Percentiles rank a stretch among this genome's conserved stretches.
These are phyloP conservation scores for Chaetomium fimeti DNA, from an alignment of 495 filamentous ascomycete genomes.

Conservation along the genomic window DNA sequence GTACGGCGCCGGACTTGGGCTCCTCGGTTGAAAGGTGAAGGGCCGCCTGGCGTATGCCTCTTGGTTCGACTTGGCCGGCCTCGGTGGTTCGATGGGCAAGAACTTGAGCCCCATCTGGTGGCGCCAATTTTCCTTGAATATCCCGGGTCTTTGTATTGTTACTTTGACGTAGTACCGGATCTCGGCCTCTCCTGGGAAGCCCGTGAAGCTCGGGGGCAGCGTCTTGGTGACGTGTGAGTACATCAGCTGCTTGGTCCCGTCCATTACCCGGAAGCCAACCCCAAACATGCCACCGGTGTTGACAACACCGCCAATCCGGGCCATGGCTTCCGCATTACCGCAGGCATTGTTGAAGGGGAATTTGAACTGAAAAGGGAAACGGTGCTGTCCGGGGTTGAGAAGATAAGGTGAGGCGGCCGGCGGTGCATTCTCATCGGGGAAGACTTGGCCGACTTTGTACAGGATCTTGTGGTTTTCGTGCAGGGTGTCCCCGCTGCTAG, in stretches of 20 bases:
- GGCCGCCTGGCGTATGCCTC: slow-evolving; percentile 82
- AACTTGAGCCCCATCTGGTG: slow-evolving; percentile 67
- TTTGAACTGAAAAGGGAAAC: slow-evolving; percentile 91
- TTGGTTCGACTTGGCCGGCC: slow-evolving; percentile 61
- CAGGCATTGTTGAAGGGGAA: slow-evolving; percentile 92
- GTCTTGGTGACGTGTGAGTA: slow-evolving; percentile 76
- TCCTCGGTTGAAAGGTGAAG: slow-evolving; percentile 64
- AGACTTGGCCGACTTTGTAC: slow-evolving; percentile 77
- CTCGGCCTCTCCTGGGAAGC: slow-evolving; percentile 77
- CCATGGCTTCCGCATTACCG: slow-evolving; percentile 51
- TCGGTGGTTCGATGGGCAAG: slow-evolving; percentile 86
- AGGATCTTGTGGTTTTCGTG: slow-evolving; percentile 59
- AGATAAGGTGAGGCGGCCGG: slow-evolving; percentile 63
- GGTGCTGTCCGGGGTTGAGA: slow-evolving; percentile 72
- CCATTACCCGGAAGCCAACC: slow-evolving; percentile 51
- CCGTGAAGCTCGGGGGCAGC: slow-evolving; percentile 80
- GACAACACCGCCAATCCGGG: slow-evolving; percentile 44
- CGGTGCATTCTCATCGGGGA: slow-evolving; percentile 60
- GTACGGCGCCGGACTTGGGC: slow-evolving; percentile 22
- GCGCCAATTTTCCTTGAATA: slow-evolving; percentile 84
- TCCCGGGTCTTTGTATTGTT: slow-evolving; percentile 75
- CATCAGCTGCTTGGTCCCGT: slow-evolving; percentile 52
- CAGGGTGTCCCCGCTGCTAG: slow-evolving; percentile 36
- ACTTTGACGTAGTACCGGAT: slow-evolving; percentile 92
- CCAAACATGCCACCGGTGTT: slow-evolving; percentile 43